These are phyloP conservation scores for Striga asiatica DNA, from an alignment of 257 asterid species.

Conservation along the genomic window DNA sequence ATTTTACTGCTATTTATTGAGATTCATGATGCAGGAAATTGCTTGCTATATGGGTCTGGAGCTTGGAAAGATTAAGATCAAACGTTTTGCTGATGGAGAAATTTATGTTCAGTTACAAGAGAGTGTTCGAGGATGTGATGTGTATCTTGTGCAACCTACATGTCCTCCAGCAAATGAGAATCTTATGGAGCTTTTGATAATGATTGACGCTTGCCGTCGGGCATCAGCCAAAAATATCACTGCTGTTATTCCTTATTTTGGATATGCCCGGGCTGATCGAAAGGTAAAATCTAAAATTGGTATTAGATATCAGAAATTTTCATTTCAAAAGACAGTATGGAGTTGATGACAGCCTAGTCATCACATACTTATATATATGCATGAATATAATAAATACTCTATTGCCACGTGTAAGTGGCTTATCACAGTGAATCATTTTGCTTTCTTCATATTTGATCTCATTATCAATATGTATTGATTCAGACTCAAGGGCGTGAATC, in stretches of 20 bases:
- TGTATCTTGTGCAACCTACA: constrained; percentile 68
- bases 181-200: constrained; percentile 83
- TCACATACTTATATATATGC: too few species aligned
- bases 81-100: constrained; percentile 93
- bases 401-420: too few species aligned
- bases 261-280: constrained; percentile 92
- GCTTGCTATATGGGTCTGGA: constrained; percentile 91
- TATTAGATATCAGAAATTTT: too few species aligned
- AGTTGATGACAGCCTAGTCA: too few species aligned
- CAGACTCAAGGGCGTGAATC: constrained; percentile 96
- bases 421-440: too few species aligned
- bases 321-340: too few species aligned
- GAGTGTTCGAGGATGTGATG: constrained; percentile 92
- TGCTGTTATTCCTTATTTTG: constrained; percentile 85
- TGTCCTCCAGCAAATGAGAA: constrained; percentile 91
- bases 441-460: too few species aligned
- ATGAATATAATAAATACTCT: too few species aligned
- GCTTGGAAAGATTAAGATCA: constrained; percentile 50
- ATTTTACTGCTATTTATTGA: neutral
- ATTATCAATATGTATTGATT: too few species aligned
- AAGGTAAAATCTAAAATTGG: constrained; percentile 35
- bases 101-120: constrained; percentile 88
- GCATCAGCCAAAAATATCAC: constrained; percentile 87
- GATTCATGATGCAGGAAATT: constrained; percentile 47
- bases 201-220: constrained; percentile 94